Percentiles rank a stretch among this genome's conserved stretches.
Evolutionary conservation across 352 stramenopile species (phyloP).

Genomic region (Pythium aquatile): DNA sequence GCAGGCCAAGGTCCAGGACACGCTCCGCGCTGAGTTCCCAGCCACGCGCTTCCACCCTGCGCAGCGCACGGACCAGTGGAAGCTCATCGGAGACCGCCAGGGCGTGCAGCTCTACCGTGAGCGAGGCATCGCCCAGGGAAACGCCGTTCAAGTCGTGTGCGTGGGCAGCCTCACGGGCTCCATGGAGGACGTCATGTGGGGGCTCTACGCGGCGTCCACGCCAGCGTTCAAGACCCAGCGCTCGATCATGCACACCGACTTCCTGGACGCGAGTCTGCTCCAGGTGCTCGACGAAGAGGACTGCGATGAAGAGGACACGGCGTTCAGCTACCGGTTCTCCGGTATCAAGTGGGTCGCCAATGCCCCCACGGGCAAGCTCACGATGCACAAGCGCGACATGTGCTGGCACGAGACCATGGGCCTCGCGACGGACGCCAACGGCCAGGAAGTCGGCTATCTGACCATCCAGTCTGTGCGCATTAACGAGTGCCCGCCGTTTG

Average conservation of each 20-base stretch:
- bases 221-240: slow-evolving; percentile 55
- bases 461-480: slow-evolving; percentile 58
- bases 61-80: slow-evolving; percentile 54
- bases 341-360: slow-evolving; percentile 65
- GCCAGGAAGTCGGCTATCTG: slow-evolving; percentile 56
- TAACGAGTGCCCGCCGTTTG: slow-evolving; percentile 54
- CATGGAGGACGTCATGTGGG: slow-evolving; percentile 62
- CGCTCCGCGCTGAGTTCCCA: slow-evolving; percentile 41
- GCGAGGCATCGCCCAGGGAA: slow-evolving; percentile 46
- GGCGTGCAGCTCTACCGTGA: slow-evolving; percentile 60
- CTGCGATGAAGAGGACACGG: slow-evolving; percentile 48
- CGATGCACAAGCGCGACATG: slow-evolving; percentile 59
- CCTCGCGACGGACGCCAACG: slow-evolving; percentile 42
- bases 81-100: slow-evolving; percentile 50
- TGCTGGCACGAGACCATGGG: slow-evolving; percentile 69
- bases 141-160: slow-evolving; percentile 47
- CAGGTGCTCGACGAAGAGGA: slow-evolving; percentile 57
- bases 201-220: slow-evolving; percentile 50
- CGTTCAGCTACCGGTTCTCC: slow-evolving; percentile 51
- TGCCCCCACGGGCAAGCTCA: slow-evolving; percentile 42
- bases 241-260: slow-evolving; percentile 59
- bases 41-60: slow-evolving; percentile 53
- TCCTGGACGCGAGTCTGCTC: slow-evolving; percentile 53
- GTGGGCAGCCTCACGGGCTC: slow-evolving; percentile 48
- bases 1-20: slow-evolving; percentile 35